Conservation (phyloP, 2,329 filamentous ascomycete species). For the Hortaea werneckii region DNA sequence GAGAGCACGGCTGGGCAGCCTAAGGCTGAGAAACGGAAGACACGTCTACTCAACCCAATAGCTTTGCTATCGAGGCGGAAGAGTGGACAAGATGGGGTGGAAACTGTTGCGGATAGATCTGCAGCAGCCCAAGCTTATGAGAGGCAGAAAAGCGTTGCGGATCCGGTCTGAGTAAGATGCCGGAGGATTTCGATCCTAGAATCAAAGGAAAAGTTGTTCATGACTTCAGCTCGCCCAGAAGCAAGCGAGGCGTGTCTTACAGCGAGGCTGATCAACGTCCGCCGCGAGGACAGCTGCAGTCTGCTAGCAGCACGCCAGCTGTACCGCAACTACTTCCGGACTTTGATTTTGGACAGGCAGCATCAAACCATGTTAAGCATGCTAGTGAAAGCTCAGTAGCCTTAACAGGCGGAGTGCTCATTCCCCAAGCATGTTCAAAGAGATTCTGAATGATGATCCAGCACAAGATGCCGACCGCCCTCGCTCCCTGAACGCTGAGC, state of each 20-base stretch:
- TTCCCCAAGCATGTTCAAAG: slow-evolving; percentile 47
- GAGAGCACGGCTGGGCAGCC: background rate
- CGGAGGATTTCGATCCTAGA: slow-evolving; percentile 52
- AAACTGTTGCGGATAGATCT: slow-evolving; percentile 9
- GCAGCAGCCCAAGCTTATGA: slow-evolving; percentile 34
- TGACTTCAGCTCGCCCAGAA: slow-evolving; percentile 53
- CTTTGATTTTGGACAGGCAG: background rate
- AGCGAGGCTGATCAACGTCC: slow-evolving; percentile 14
- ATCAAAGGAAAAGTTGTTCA: slow-evolving; percentile 55
- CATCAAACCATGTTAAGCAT: background rate
- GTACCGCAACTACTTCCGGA: background rate
- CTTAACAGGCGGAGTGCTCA: slow-evolving; percentile 29
- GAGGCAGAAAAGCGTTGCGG: slow-evolving; percentile 40
- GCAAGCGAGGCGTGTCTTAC: slow-evolving; percentile 17
- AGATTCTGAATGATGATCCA: slow-evolving; percentile 48
- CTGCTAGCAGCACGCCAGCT: background rate
- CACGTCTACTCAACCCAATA: slow-evolving; percentile 48
- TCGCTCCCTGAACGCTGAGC: slow-evolving; percentile 37
- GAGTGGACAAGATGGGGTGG: slow-evolving; percentile 31
- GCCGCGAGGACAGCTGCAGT: background rate
- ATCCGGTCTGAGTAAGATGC: slow-evolving; percentile 40
- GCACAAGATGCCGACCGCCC: slow-evolving; percentile 30
- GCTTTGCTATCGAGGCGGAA: slow-evolving; percentile 47
- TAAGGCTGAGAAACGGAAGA: slow-evolving; percentile 27
- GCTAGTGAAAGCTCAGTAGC: slow-evolving; percentile 2